Conservation (phyloP, 306 rosid genomes). For the Trifolium repens region DNA sequence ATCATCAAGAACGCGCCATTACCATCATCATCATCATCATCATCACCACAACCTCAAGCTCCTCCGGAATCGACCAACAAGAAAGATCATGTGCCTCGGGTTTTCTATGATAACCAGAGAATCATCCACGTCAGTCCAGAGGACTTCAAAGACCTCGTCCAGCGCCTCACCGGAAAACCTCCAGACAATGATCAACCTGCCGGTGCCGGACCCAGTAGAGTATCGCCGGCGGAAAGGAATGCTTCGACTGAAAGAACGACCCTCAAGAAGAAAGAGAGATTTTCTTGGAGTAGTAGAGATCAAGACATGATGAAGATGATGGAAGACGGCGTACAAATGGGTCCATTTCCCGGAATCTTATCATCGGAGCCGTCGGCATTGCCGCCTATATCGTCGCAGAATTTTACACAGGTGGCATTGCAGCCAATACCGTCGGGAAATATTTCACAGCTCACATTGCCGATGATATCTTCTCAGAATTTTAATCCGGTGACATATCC, state of each 20-base stretch:
- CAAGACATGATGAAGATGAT: slow-evolving; percentile 36
- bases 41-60: not conserved
- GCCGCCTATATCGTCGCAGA: slow-evolving; percentile 26
- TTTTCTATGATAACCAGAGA: slow-evolving; percentile 60
- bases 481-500: slow-evolving; percentile 46
- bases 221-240: slow-evolving; percentile 74
- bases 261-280: slow-evolving; percentile 45
- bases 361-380: slow-evolving; percentile 64
- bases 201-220: slow-evolving; percentile 43
- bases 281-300: not conserved
- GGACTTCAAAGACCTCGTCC: slow-evolving; percentile 75
- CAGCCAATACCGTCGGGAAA: too few relatives aligned
- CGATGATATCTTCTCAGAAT: slow-evolving; percentile 41
- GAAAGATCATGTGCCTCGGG: slow-evolving; percentile 35
- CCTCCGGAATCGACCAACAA: too few relatives aligned
- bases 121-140: slow-evolving; percentile 51
- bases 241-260: slow-evolving; percentile 71
- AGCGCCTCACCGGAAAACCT: slow-evolving; percentile 74
- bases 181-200: slow-evolving; percentile 21
- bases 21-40: not conserved
- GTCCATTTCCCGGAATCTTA: slow-evolving; percentile 61
- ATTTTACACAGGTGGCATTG: too few relatives aligned
- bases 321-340: slow-evolving; percentile 51
- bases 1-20: slow-evolving; percentile 67
- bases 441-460: too few relatives aligned